phyloP scores from a whole-genome alignment of 768 basidiomycete species.

The Rhodosporidiobolus sp. region DNA sequence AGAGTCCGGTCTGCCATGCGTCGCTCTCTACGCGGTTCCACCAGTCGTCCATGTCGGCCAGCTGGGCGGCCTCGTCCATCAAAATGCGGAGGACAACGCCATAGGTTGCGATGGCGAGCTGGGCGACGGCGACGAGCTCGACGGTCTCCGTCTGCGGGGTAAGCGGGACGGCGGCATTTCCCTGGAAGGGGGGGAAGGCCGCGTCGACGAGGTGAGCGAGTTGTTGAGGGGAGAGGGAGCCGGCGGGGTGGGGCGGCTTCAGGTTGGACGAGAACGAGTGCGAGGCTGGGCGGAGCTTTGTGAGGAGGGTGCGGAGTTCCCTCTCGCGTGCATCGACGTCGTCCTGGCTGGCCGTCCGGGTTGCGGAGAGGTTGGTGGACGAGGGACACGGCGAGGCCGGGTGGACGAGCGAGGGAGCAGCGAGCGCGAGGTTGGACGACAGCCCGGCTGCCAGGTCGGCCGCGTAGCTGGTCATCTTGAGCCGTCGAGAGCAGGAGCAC shows the following conservation, averaged over 20 bases:
- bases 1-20: conserved; percentile 57
- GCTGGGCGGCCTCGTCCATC: conserved; percentile 64
- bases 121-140: conserved; percentile 32
- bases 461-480: background rate
- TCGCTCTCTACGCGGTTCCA: conserved; percentile 74
- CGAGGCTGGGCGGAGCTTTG: conserved; percentile 3
- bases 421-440: too few species aligned
- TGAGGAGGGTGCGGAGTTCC: conserved; percentile 7
- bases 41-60: conserved; percentile 77
- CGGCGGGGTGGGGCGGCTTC: background rate
- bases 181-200: conserved; percentile 34
- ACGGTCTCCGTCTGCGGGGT: conserved; percentile 11
- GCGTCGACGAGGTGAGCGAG: conserved; percentile 19
- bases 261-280: background rate
- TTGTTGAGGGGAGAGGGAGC: background rate
- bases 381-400: conserved; percentile 1
- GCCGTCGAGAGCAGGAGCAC: conserved; percentile 9
- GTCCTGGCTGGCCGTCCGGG: background rate
- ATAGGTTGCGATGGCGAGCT: conserved; percentile 20
- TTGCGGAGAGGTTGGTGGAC: background rate
- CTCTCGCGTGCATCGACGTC: background rate
- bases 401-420: background rate
- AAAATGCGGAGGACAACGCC: conserved; percentile 46
- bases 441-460: background rate
- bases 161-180: background rate